These are phyloP conservation scores for Scopulariopsis brevicaulis DNA, from an alignment of 2,329 filamentous ascomycete genomes.

Conservation along the genomic window DNA sequence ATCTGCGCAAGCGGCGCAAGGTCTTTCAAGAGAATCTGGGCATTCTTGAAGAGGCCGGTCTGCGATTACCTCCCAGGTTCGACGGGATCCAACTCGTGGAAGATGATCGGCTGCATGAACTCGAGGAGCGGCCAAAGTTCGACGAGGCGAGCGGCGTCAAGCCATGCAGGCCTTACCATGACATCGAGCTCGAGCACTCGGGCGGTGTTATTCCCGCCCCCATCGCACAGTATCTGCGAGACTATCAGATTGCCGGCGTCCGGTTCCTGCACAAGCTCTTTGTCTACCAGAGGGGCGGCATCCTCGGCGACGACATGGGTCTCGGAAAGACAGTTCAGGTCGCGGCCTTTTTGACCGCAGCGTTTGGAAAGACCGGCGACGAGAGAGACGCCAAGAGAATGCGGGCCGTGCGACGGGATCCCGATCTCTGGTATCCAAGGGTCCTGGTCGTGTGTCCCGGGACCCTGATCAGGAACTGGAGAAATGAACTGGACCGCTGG, in stretches of 20 bases:
- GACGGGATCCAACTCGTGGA: slow-evolving; percentile 68
- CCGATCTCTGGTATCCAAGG: slow-evolving; percentile 55
- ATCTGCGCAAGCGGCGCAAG: slow-evolving; percentile 56
- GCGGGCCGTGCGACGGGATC: slow-evolving; percentile 64
- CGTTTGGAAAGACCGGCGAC: slow-evolving; percentile 90
- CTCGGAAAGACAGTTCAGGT: slow-evolving; percentile 95
- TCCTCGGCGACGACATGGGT: slow-evolving; percentile 96
- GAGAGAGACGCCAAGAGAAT: slow-evolving; percentile 77
- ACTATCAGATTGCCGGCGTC: slow-evolving; percentile 82
- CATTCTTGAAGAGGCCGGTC: slow-evolving; percentile 51
- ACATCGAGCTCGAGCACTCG: slow-evolving; percentile 65
- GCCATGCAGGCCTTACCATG: slow-evolving; percentile 59
- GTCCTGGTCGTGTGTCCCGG: slow-evolving; percentile 76
- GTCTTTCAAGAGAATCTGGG: slow-evolving; percentile 54
- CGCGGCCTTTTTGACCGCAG: slow-evolving; percentile 79
- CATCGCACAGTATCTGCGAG: slow-evolving; percentile 82
- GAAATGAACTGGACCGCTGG: slow-evolving; percentile 75
- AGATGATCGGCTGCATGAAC: slow-evolving; percentile 44
- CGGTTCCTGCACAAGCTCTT: slow-evolving; percentile 81
- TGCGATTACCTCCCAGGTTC: slow-evolving; percentile 70
- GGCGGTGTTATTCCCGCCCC: slow-evolving; percentile 75
- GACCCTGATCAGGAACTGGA: slow-evolving; percentile 84
- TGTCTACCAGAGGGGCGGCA: slow-evolving; percentile 80
- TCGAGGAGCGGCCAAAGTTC: slow-evolving; percentile 63
- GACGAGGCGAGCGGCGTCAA: slow-evolving; percentile 38